Evolutionary conservation across 179 eudicot species (phyloP).

Genomic region (Dionaea muscipula): DNA sequence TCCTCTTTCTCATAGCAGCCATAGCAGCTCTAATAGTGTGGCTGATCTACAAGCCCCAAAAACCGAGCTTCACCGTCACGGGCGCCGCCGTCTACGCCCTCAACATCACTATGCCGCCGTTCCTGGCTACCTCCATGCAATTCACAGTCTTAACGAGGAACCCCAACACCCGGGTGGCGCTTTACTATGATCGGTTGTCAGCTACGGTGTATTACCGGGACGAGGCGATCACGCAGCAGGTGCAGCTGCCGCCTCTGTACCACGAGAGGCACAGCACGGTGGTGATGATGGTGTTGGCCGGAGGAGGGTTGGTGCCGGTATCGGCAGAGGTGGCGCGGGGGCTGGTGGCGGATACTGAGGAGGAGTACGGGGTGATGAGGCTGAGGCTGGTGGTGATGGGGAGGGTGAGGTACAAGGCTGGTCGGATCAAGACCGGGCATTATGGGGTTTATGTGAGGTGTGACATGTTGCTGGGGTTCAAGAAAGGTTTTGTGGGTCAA

Average conservation of each 20-base stretch:
- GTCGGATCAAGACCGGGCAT: constrained; percentile 30
- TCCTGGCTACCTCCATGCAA: constrained; percentile 44
- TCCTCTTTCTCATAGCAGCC: constrained; percentile 34
- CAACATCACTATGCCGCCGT: constrained; percentile 26
- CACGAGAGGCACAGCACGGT: constrained; percentile 44
- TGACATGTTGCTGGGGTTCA: constrained; percentile 46
- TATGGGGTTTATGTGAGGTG: constrained; percentile 46
- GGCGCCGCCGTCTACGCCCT: constrained; percentile 36
- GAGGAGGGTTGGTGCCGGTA: constrained; percentile 36
- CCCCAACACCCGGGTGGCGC: constrained; percentile 47
- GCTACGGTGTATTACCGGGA: constrained; percentile 40
- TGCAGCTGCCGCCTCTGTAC: constrained; percentile 45
- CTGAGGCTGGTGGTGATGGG: constrained; percentile 54
- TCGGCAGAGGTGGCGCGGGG: constrained; percentile 41
- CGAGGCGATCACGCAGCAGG: constrained; percentile 52
- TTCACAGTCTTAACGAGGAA: constrained; percentile 49
- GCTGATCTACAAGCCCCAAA: constrained; percentile 58
- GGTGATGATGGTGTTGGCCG: constrained; percentile 45
- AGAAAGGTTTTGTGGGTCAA: constrained; percentile 16
- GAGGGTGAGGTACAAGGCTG: constrained; percentile 47
- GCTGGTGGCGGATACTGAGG: constrained; percentile 41
- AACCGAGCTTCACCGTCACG: constrained; percentile 44
- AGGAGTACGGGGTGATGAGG: constrained; percentile 44
- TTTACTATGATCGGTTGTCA: constrained; percentile 47
- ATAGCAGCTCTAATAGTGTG: constrained; percentile 41